Evolutionary conservation across 75 land plant species (phyloP).

Genomic region (Adiantum capillusveneris): DNA sequence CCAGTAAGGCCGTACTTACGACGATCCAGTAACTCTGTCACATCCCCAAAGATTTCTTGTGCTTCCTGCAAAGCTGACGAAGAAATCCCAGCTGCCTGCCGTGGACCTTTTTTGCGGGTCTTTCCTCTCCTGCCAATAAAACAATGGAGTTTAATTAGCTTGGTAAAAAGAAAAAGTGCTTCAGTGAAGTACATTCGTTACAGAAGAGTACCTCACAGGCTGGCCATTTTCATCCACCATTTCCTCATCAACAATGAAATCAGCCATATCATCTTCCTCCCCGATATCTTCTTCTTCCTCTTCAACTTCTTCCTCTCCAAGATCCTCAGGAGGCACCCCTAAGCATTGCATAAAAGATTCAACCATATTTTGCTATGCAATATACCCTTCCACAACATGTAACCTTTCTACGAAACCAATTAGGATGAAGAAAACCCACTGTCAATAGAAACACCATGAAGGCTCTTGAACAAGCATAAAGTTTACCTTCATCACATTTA

Average conservation of each 20-base stretch:
- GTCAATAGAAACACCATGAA: too few species aligned
- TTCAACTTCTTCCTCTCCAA: conserved; percentile 77
- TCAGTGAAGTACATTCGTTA: too few species aligned
- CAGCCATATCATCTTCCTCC: conserved; percentile 96
- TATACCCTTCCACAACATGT: too few species aligned
- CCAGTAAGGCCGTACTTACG: conserved; percentile 45
- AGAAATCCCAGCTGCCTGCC: conserved; percentile 74
- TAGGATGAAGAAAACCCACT: too few species aligned
- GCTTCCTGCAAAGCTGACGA: conserved; percentile 81
- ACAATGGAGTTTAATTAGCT: too few species aligned
- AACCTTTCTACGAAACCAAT: too few species aligned
- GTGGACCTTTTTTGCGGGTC: conserved; percentile 35
- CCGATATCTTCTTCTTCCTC: conserved; percentile 70
- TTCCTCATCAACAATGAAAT: conserved; percentile 94
- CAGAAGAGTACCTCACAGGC: conserved; percentile 46
- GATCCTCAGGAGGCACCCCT: conserved; percentile 75
- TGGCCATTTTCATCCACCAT: conserved; percentile 83
- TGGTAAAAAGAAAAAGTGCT: too few species aligned
- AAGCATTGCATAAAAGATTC: too few species aligned
- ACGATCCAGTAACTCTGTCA: conserved; percentile 56
- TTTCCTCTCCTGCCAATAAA: conserved; percentile 20
- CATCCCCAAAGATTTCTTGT: conserved; percentile 98
- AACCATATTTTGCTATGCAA: too few species aligned
- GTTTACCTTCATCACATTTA: too few species aligned
- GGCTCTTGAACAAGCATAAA: too few species aligned